Percentiles rank a stretch among this genome's conserved stretches.
phyloP scores from a whole-genome alignment of 768 basidiomycete genomes.

The Boletus reticulatus region DNA sequence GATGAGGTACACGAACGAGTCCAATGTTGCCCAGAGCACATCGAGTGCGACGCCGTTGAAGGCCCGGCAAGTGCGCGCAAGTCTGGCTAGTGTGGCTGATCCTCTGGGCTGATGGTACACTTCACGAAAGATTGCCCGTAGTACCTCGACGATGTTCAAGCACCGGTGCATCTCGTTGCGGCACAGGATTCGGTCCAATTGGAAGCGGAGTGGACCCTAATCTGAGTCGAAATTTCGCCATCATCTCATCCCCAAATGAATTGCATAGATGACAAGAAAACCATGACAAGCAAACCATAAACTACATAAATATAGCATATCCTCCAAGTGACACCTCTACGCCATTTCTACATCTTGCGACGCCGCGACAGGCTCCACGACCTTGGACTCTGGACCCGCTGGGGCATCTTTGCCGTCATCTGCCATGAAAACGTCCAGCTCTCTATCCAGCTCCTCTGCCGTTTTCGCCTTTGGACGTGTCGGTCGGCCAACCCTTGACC shows the following conservation, averaged over 20 bases:
- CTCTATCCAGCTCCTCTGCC: constrained; percentile 81
- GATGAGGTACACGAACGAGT: constrained; percentile 22
- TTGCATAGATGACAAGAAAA: background rate
- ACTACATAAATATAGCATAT: constrained; percentile 20
- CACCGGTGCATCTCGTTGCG: constrained; percentile 21
- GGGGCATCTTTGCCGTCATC: constrained; percentile 39
- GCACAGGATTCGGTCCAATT: background rate
- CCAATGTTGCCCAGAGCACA: constrained; percentile 20
- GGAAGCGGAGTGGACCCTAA: background rate
- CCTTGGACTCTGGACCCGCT: constrained; percentile 18
- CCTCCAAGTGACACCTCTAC: constrained; percentile 8
- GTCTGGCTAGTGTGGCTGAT: constrained; percentile 11
- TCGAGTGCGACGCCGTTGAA: constrained; percentile 25
- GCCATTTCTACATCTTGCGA: constrained; percentile 57
- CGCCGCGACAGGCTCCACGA: constrained; percentile 5
- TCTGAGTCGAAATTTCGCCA: background rate
- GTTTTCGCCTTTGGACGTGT: constrained; percentile 59
- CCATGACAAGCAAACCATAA: constrained; percentile 6
- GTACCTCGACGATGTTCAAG: constrained; percentile 27
- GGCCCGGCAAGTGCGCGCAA: constrained; percentile 26
- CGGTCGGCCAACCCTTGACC: constrained; percentile 31
- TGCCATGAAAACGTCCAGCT: constrained; percentile 85
- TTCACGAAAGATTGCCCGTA: constrained; percentile 20
- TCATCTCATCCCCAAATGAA: background rate
- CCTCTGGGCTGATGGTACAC: constrained; percentile 6